A percentile compares a stretch with the other conserved stretches of the same genome.
Evolutionary conservation across 2,329 filamentous ascomycete species (phyloP).

Genomic region (Aspergillus cejpii): DNA sequence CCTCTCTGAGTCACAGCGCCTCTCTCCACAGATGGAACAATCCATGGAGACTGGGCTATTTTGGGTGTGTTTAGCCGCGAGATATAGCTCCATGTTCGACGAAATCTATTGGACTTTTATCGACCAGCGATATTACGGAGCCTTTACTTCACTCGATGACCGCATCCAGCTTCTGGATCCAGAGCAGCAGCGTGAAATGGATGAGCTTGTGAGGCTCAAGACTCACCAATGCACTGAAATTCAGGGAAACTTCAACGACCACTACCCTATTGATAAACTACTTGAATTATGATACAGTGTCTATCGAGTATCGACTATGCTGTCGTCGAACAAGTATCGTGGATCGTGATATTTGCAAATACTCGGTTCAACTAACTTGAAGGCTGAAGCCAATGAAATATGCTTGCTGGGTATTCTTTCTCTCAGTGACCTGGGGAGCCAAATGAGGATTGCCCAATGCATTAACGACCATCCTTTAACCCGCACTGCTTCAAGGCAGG

Average conservation of each 20-base stretch:
- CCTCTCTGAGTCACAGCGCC: constrained; percentile 11
- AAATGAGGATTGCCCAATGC: too few species aligned
- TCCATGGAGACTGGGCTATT: constrained; percentile 22
- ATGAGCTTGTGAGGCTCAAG: constrained; percentile 1
- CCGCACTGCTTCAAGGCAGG: too few species aligned
- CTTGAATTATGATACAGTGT: not conserved
- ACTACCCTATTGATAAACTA: not conserved
- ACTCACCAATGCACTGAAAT: not conserved
- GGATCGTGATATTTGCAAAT: too few species aligned
- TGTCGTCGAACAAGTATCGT: too few species aligned
- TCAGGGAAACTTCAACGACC: not conserved
- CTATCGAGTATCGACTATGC: too few species aligned
- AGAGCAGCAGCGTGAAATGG: constrained; percentile 6
- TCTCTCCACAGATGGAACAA: constrained; percentile 21
- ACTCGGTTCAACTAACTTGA: too few species aligned
- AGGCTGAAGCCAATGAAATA: too few species aligned
- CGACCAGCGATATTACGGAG: constrained; percentile 16
- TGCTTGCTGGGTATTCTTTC: too few species aligned
- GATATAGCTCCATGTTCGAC: constrained; percentile 24
- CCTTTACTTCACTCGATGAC: constrained; percentile 17
- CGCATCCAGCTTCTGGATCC: constrained; percentile 13
- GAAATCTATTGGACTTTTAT: constrained; percentile 24
- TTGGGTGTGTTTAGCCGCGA: constrained; percentile 24
- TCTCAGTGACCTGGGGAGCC: too few species aligned
- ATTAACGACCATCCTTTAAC: too few species aligned